Conservation (phyloP, 495 filamentous ascomycete genomes). For the Penicilliopsis zonata region DNA sequence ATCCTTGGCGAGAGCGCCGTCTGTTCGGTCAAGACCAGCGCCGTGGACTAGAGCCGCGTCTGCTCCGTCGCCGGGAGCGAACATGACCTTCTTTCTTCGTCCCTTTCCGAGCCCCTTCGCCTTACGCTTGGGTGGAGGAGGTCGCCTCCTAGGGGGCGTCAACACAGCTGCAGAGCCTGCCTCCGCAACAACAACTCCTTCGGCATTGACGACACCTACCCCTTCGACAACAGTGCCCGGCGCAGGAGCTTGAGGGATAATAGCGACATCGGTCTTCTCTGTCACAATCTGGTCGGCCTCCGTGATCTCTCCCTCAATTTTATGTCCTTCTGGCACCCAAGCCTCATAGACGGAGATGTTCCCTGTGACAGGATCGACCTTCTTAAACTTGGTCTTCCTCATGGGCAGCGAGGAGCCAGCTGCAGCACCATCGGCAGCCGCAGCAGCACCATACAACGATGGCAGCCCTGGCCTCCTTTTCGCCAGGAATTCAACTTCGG, state of each 20-base stretch:
- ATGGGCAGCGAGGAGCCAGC: constrained; percentile 36
- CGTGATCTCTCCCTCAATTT: constrained; percentile 67
- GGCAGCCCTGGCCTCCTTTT: constrained; percentile 72
- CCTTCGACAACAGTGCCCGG: constrained; percentile 51
- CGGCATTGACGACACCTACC: constrained; percentile 45
- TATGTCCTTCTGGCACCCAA: constrained; percentile 67
- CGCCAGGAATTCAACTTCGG: constrained; percentile 71
- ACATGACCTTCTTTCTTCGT: constrained; percentile 53
- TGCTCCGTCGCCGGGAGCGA: constrained; percentile 31
- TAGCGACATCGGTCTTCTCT: constrained; percentile 19
- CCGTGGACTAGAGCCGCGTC: constrained; percentile 26
- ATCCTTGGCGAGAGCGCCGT: constrained; percentile 8
- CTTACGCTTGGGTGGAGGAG: constrained; percentile 69
- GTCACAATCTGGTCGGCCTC: constrained; percentile 32
- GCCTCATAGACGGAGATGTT: constrained; percentile 73
- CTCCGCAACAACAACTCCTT: constrained; percentile 48
- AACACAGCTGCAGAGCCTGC: constrained; percentile 30
- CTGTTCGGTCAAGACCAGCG: constrained; percentile 13
- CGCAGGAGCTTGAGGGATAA: constrained; percentile 34
- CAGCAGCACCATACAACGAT: constrained; percentile 35
- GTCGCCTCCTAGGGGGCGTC: constrained; percentile 43
- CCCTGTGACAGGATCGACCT: constrained; percentile 57
- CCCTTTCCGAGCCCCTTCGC: constrained; percentile 55
- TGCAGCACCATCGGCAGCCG: constrained; percentile 29
- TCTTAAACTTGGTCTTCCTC: constrained; percentile 65